Percentiles rank a stretch among this genome's conserved stretches.
These are phyloP conservation scores for Dendrobium chrysotoxum DNA, from an alignment of 106 monocot genomes.

Conservation along the genomic window DNA sequence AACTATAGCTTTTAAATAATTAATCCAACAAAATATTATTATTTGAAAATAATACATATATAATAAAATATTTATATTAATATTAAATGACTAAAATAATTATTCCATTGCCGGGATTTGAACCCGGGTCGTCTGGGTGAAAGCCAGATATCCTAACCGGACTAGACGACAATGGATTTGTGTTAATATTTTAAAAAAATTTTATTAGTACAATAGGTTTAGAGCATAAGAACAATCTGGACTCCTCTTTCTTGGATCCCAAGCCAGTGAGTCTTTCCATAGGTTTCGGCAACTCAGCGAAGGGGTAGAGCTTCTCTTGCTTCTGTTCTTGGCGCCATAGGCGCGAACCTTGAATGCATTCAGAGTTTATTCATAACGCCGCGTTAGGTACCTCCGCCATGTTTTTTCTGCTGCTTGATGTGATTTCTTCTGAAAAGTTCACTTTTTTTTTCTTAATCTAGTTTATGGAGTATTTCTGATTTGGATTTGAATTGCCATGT, in stretches of 20 bases:
- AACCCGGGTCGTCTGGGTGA: conserved; percentile 99
- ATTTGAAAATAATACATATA: too few species aligned
- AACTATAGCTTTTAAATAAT: too few species aligned
- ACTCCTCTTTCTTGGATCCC: too few species aligned
- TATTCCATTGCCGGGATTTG: conserved; percentile 99
- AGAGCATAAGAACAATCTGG: too few species aligned
- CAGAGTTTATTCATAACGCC: neutral
- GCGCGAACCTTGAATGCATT: neutral
- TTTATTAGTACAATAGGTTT: too few species aligned
- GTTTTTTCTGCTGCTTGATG: neutral
- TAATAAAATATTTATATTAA: too few species aligned
- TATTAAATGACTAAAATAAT: too few species aligned
- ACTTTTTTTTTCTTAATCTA: neutral
- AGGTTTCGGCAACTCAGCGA: too few species aligned
- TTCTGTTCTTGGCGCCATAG: neutral
- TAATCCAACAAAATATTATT: too few species aligned
- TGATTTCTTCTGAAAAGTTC: neutral
- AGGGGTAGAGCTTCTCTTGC: neutral
- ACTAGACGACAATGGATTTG: conserved; percentile 88
- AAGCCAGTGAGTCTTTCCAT: too few species aligned
- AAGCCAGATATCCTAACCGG: conserved; percentile 99
- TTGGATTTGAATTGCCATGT: neutral
- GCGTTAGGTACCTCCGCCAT: neutral
- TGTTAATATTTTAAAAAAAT: too few species aligned
- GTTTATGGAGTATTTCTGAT: neutral